These are phyloP conservation scores for Arthrinium puccinioides DNA, from an alignment of 2,329 filamentous ascomycete genomes.

Conservation along the genomic window DNA sequence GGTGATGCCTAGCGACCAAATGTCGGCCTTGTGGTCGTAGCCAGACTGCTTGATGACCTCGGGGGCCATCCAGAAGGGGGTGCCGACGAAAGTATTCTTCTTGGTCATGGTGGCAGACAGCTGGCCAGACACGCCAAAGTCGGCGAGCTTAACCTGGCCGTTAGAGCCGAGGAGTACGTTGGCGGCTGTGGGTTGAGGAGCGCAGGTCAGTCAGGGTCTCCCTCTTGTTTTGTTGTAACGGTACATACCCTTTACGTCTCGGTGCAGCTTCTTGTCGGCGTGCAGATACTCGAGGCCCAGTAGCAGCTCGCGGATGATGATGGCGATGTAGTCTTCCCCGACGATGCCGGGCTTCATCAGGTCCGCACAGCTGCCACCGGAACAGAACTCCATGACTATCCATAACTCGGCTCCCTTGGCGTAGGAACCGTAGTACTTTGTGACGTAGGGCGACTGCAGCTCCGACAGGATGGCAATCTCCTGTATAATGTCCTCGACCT, in stretches of 20 bases:
- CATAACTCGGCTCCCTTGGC: slow-evolving; percentile 93
- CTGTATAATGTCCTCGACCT: slow-evolving; percentile 98
- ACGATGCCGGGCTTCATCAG: slow-evolving; percentile 91
- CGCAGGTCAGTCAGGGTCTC: neutral
- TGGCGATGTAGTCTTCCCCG: slow-evolving; percentile 92
- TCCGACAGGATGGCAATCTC: slow-evolving; percentile 97
- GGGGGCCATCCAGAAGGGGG: slow-evolving; percentile 98
- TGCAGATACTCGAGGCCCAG: slow-evolving; percentile 90
- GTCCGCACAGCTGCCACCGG: slow-evolving; percentile 91
- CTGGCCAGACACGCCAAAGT: slow-evolving; percentile 96
- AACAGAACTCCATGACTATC: slow-evolving; percentile 99
- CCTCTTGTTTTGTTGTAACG: neutral
- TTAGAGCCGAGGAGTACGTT: slow-evolving; percentile 85
- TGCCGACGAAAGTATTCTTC: slow-evolving; percentile 98
- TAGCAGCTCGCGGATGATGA: slow-evolving; percentile 85
- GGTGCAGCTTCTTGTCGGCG: slow-evolving; percentile 89
- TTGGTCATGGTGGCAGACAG: slow-evolving; percentile 98
- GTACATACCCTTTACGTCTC: slow-evolving; percentile 82
- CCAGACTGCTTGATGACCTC: slow-evolving; percentile 98
- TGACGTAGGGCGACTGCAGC: slow-evolving; percentile 92
- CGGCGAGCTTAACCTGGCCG: slow-evolving; percentile 92
- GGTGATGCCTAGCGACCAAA: slow-evolving; percentile 94
- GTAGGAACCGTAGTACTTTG: slow-evolving; percentile 95
- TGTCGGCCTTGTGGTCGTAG: slow-evolving; percentile 96
- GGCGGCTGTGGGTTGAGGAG: slow-evolving; percentile 52